A percentile compares a stretch with the other conserved stretches of the same genome.
Evolutionary conservation across 495 filamentous ascomycete species (phyloP).

Genomic region (Podospora tetraspora): DNA sequence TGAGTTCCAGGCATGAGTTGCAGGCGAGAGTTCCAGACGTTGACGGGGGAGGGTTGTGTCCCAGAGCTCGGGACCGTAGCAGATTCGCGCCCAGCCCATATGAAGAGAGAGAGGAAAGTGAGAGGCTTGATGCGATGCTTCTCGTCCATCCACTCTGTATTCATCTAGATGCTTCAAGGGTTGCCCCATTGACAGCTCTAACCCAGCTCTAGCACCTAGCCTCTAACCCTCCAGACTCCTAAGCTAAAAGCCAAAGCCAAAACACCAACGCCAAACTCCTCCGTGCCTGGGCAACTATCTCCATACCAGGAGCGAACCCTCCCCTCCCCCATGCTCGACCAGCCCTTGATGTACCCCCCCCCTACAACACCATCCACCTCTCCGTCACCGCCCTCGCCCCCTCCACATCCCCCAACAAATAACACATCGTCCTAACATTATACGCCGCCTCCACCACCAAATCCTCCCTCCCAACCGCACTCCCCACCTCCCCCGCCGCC

Average conservation of each 20-base stretch:
- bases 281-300: background rate
- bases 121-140: background rate
- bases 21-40: too few species aligned
- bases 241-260: background rate
- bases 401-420: constrained; percentile 30
- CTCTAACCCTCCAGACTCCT: background rate
- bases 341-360: background rate
- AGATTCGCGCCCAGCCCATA: too few species aligned
- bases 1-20: too few species aligned
- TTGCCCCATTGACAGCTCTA: background rate
- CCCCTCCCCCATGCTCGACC: too few species aligned
- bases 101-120: background rate
- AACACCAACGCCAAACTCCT: background rate
- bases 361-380: constrained; percentile 25
- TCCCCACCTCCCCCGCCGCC: constrained; percentile 3
- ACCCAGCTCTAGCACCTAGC: background rate
- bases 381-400: constrained; percentile 26
- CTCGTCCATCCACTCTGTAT: background rate
- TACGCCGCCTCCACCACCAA: constrained; percentile 71
- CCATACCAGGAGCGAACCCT: background rate
- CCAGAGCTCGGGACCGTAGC: too few species aligned
- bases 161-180: background rate
- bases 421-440: constrained; percentile 55
- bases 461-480: constrained; percentile 44
- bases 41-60: too few species aligned